Percentiles rank a stretch among this genome's conserved stretches.
phyloP scores from a whole-genome alignment of 176 grass and related monocot genomes.

The Musa acuminata region DNA sequence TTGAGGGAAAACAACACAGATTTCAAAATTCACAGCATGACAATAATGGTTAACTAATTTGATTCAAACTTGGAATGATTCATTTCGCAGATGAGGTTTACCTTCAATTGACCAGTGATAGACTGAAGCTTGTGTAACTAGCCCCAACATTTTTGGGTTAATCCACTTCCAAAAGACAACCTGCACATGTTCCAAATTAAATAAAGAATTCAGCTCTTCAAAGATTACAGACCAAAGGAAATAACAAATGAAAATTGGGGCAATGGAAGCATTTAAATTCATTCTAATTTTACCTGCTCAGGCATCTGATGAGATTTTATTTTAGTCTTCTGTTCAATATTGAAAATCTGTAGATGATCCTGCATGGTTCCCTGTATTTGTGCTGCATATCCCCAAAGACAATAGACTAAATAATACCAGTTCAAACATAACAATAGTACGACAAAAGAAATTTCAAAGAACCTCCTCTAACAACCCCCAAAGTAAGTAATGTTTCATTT shows the following conservation, averaged over 20 bases:
- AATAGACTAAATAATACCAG: not conserved
- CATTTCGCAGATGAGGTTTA: not conserved
- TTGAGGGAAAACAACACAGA: not conserved
- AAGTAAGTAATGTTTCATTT: too few relatives aligned
- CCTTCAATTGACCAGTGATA: constrained; percentile 99
- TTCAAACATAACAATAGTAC: not conserved
- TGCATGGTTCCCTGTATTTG: constrained; percentile 79
- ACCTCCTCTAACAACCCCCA: too few relatives aligned
- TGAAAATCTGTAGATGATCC: constrained; percentile 96
- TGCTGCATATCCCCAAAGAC: constrained; percentile 31
- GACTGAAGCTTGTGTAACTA: constrained; percentile 63
- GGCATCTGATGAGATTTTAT: constrained; percentile 98
- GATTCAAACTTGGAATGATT: too few relatives aligned
- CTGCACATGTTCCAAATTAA: constrained; percentile 18
- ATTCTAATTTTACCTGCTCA: constrained; percentile 41
- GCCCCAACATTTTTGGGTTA: constrained; percentile 57
- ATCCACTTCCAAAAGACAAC: constrained; percentile 99
- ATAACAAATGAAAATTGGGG: not conserved
- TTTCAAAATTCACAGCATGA: not conserved
- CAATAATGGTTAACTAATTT: too few relatives aligned
- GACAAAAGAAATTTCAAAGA: too few relatives aligned
- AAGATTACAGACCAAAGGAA: not conserved
- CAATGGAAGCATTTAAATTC: too few relatives aligned
- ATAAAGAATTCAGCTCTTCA: not conserved
- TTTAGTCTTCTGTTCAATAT: constrained; percentile 91